These are phyloP conservation scores for Pleurotus djamor DNA, from an alignment of 768 basidiomycete genomes.

Conservation along the genomic window DNA sequence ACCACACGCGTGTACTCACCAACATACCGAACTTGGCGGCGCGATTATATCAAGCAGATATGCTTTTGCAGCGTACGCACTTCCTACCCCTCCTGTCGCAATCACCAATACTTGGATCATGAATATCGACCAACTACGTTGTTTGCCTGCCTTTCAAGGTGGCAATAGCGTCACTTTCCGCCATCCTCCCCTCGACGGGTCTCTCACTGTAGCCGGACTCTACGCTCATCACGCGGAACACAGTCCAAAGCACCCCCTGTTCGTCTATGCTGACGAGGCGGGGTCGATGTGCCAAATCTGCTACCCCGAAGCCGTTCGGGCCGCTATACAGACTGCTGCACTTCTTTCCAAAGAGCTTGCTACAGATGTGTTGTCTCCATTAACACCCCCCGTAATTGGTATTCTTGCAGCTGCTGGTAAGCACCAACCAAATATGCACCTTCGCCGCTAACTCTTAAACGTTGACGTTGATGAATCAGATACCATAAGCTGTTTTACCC, in stretches of 20 bases:
- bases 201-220: conserved; percentile 19
- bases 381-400: background rate
- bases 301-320: conserved; percentile 20
- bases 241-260: conserved; percentile 21
- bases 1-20: no score
- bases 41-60: no score
- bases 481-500: conserved; percentile 13
- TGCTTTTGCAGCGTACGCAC: no score
- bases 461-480: conserved; percentile 13
- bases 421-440: background rate
- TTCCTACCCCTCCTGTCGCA: no score
- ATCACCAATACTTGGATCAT: no score
- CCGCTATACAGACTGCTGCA: conserved; percentile 15
- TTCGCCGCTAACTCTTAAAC: no score
- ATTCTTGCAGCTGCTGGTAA: conserved; percentile 8
- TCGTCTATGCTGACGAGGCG: conserved; percentile 15
- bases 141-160: background rate
- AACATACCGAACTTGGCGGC: no score
- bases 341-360: conserved; percentile 5
- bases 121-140: background rate
- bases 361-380: no score
- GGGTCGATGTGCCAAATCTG: conserved; percentile 11
- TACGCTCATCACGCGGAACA: conserved; percentile 19
- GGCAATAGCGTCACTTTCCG: conserved; percentile 16
- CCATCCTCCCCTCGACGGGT: conserved; percentile 22